These are phyloP conservation scores for Fusarium incarnatum DNA, from an alignment of 2,329 filamentous ascomycete species.

Conservation along the genomic window DNA sequence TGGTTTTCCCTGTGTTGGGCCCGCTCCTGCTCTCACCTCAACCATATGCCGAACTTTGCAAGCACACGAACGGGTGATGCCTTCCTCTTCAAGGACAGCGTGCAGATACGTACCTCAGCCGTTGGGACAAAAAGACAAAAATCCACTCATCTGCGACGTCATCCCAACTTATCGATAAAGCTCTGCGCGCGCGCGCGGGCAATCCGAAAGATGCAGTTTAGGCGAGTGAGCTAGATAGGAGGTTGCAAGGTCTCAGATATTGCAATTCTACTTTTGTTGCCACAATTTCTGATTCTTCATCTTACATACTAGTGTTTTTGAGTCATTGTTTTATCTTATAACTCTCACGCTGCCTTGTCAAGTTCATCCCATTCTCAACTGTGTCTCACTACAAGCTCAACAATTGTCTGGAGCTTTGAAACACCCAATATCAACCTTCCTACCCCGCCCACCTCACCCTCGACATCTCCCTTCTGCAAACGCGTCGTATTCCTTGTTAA, in stretches of 20 bases:
- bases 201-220: slow-evolving; percentile 31
- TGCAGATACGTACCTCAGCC: slow-evolving; percentile 37
- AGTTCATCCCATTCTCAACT: slow-evolving; percentile 23
- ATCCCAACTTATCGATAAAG: slow-evolving; percentile 49
- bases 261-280: slow-evolving; percentile 30
- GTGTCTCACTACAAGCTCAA: slow-evolving; percentile 43
- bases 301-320: slow-evolving; percentile 22
- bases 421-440: slow-evolving; percentile 43
- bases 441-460: slow-evolving; percentile 39
- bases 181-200: slow-evolving; percentile 30
- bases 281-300: slow-evolving; percentile 33
- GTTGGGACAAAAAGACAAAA: slow-evolving; percentile 42
- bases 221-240: slow-evolving; percentile 37
- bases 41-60: slow-evolving; percentile 19
- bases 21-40: slow-evolving; percentile 26
- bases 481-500: slow-evolving; percentile 21
- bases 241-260: slow-evolving; percentile 43
- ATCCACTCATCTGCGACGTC: slow-evolving; percentile 42
- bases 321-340: slow-evolving; percentile 30
- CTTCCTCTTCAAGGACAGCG: slow-evolving; percentile 31
- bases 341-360: slow-evolving; percentile 12
- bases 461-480: slow-evolving; percentile 31
- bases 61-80: slow-evolving; percentile 16
- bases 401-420: slow-evolving; percentile 38
- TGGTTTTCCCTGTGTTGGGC: slow-evolving; percentile 14